Percentiles rank a stretch among this genome's conserved stretches.
These are phyloP conservation scores for Candida montana DNA, from an alignment of 805 yeast genomes.

Conservation along the genomic window DNA sequence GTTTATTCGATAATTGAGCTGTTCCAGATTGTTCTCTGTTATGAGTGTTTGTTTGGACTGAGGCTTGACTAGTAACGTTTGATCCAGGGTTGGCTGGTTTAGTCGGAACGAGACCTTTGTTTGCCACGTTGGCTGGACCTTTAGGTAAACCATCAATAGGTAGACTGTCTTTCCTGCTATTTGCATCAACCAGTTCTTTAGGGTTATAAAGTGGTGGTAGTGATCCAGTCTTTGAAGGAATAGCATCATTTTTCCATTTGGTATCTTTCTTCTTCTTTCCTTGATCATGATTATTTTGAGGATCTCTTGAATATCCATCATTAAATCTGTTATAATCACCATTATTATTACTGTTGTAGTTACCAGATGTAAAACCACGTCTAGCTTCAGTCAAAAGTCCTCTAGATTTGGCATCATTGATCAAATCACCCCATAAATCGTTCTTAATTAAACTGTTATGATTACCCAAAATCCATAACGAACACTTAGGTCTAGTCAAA, in stretches of 20 bases:
- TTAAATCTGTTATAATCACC: too few relatives aligned
- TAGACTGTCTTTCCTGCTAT: too few relatives aligned
- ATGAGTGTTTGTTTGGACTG: too few relatives aligned
- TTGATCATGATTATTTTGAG: background rate
- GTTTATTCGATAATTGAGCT: too few relatives aligned
- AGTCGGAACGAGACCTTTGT: too few relatives aligned
- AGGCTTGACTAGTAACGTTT: too few relatives aligned
- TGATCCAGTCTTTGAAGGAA: constrained; percentile 1
- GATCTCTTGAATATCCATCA: background rate
- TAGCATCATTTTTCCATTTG: background rate
- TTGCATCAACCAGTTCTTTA: too few relatives aligned
- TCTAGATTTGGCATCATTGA: constrained; percentile 59
- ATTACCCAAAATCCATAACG: constrained; percentile 90
- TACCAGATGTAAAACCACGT: constrained; percentile 15
- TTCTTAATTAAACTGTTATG: constrained; percentile 58
- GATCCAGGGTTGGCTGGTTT: too few relatives aligned
- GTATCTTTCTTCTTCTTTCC: background rate
- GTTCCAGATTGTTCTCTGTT: too few relatives aligned
- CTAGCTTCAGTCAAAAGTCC: constrained; percentile 15
- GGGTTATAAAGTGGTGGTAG: background rate
- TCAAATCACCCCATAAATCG: constrained; percentile 66
- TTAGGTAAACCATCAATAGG: too few relatives aligned
- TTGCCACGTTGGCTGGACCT: too few relatives aligned
- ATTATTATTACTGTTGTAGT: background rate
- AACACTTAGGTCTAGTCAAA: constrained; percentile 84